Percentiles rank a stretch among this genome's conserved stretches.
Conservation (phyloP, 164 flowering plant genomes). For the Magnolia sinica region DNA sequence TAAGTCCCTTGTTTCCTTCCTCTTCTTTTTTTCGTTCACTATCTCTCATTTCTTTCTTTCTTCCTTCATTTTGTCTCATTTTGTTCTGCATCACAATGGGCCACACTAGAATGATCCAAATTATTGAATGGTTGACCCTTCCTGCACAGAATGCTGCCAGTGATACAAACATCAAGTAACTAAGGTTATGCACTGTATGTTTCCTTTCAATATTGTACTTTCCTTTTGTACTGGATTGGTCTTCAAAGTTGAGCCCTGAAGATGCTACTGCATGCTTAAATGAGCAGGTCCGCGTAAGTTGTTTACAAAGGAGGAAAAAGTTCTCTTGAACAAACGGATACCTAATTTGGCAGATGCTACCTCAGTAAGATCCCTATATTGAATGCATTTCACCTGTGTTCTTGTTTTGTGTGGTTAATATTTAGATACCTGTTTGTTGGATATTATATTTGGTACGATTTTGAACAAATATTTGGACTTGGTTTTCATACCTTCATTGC, state of each 20-base stretch:
- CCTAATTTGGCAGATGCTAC: constrained; percentile 71
- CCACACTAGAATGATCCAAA: too few relatives aligned
- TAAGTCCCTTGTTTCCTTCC: too few relatives aligned
- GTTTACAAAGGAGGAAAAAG: constrained; percentile 79
- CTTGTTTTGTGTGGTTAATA: background rate
- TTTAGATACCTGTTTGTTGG: background rate
- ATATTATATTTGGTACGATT: background rate
- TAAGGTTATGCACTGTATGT: background rate
- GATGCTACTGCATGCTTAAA: constrained; percentile 4
- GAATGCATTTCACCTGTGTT: background rate
- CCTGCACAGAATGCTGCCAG: too few relatives aligned
- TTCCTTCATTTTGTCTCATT: too few relatives aligned
- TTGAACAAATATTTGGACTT: background rate
- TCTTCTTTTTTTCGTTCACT: too few relatives aligned
- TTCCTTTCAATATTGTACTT: background rate
- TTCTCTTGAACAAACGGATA: constrained; percentile 53
- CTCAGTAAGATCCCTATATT: constrained; percentile 57
- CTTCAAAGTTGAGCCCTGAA: constrained; percentile 1
- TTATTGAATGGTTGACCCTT: too few relatives aligned
- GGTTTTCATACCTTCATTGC: background rate
- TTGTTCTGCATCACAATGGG: too few relatives aligned
- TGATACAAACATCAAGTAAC: background rate
- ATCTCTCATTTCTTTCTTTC: too few relatives aligned
- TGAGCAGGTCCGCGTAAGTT: constrained; percentile 52
- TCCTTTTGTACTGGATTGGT: background rate